Evolutionary conservation across 2,329 filamentous ascomycete genomes (phyloP), one percentile per base, ranked within the genome.

Genomic region (Penicillium olsonii): DNA sequence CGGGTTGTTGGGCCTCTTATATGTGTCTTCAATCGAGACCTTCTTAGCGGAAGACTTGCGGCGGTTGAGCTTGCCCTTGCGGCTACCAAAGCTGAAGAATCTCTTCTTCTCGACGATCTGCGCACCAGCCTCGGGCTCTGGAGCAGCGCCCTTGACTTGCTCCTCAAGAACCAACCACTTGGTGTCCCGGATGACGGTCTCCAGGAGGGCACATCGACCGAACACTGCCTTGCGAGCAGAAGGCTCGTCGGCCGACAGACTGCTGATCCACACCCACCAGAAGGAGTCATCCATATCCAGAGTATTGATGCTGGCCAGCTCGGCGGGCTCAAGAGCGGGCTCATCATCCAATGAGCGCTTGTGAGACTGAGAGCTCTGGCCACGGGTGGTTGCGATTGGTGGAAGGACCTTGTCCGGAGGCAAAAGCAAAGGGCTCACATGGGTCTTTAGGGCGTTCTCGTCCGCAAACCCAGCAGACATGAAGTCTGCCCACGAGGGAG

Each of bases 251-350:
- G 85, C 88, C 1, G 92, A 91, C 63, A 99, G 76, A 78, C 92
- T 97, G 61, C 85, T 95, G 80, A 99, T 97, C 94, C 94, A 99
- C 4, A 97, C 94, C 92, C 94, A 97, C 94, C 94, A 99, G 70
- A 99, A 99, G 1, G 91, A 87, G 68, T 97, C 92, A 62, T 99
- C 94, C 5, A 99, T 78, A 55, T 94, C 87, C 49, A 97, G 83
- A 31, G 82, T 82, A 19, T 83, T 88, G 65, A 99, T 96, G 67
- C 91, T 97, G 24, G 94, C 94, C 49, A 99, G 80, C 77, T 99
- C 94, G 43, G 91, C 94, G 0, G 92, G 94, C 57, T 96, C 91
- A 0, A 96, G 77, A 34, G 83, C 78, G 19, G 73, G 73, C 45
- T 88, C 84, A 12, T 79, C 80, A 57, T 91, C 85, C n/a, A 90